A percentile compares a stretch with the other conserved stretches of the same genome.
These are phyloP conservation scores for Calocera viscosa DNA, from an alignment of 768 basidiomycete genomes.

Conservation along the genomic window DNA sequence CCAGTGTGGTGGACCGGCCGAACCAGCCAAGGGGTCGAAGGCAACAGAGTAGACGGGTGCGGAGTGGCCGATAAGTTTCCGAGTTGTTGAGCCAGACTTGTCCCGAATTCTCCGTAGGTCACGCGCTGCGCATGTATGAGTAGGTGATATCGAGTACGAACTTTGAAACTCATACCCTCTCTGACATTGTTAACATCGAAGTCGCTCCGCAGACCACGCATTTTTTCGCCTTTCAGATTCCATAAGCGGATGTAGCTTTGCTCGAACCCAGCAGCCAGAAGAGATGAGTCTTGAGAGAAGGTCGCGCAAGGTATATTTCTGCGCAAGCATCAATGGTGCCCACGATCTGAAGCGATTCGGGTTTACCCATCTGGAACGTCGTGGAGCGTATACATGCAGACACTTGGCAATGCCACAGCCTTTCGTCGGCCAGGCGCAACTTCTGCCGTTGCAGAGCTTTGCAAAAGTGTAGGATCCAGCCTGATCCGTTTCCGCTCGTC, in stretches of 20 bases:
- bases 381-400: conserved; percentile 90
- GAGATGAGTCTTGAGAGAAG: conserved; percentile 80
- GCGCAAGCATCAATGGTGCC: conserved; percentile 6
- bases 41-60: conserved; percentile 90
- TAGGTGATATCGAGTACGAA: not conserved
- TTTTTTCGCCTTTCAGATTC: conserved; percentile 84
- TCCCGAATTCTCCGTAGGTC: conserved; percentile 58
- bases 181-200: conserved; percentile 51
- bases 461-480: conserved; percentile 58
- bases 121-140: conserved; percentile 31
- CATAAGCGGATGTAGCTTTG: conserved; percentile 93
- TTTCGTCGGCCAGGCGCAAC: conserved; percentile 22
- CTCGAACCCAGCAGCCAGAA: conserved; percentile 89
- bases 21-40: conserved; percentile 84
- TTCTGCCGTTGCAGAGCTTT: conserved; percentile 22
- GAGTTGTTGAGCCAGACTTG: conserved; percentile 68
- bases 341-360: not conserved
- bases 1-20: conserved; percentile 71
- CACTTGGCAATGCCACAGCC: conserved; percentile 73
- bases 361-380: conserved; percentile 89
- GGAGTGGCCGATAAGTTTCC: conserved; percentile 95
- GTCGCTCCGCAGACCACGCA: conserved; percentile 66
- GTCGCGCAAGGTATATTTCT: conserved; percentile 67
- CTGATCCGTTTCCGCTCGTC: conserved; percentile 88
- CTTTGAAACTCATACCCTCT: conserved; percentile 43